These are phyloP conservation scores for Candida rishiriensis DNA, from an alignment of 805 yeast genomes.

Conservation along the genomic window DNA sequence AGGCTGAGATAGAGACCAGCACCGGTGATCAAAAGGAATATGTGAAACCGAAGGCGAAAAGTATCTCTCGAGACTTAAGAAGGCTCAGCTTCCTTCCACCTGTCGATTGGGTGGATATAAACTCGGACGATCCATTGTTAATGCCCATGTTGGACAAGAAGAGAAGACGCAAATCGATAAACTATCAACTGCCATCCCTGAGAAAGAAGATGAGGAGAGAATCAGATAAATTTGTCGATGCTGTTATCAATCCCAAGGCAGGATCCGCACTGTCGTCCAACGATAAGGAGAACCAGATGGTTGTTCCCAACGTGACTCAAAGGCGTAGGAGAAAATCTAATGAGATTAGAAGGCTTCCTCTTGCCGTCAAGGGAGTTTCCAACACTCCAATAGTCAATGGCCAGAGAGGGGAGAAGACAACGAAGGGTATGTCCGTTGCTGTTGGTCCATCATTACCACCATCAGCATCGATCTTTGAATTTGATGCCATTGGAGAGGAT, in stretches of 20 bases:
- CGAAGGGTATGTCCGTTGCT: no score
- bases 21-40: no score
- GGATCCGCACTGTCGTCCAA: not conserved
- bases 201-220: slow-evolving; percentile 67
- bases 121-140: slow-evolving; percentile 18
- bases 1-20: not conserved
- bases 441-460: no score
- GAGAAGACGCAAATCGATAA: slow-evolving; percentile 53
- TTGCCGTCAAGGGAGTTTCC: no score
- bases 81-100: no score
- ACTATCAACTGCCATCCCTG: slow-evolving; percentile 65
- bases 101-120: no score
- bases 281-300: not conserved
- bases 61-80: no score
- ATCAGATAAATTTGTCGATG: slow-evolving; percentile 55
- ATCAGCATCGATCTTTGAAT: slow-evolving; percentile 5
- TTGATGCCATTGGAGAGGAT: slow-evolving; percentile 12
- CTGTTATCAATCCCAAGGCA: slow-evolving; percentile 33
- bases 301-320: no score
- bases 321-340: no score
- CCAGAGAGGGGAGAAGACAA: no score
- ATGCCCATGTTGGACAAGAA: slow-evolving; percentile 22
- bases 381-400: no score
- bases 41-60: not conserved
- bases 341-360: no score